These are phyloP conservation scores for Odonthalia washingtoniensis DNA, from an alignment of 31 red algal genomes.

Conservation along the genomic window DNA sequence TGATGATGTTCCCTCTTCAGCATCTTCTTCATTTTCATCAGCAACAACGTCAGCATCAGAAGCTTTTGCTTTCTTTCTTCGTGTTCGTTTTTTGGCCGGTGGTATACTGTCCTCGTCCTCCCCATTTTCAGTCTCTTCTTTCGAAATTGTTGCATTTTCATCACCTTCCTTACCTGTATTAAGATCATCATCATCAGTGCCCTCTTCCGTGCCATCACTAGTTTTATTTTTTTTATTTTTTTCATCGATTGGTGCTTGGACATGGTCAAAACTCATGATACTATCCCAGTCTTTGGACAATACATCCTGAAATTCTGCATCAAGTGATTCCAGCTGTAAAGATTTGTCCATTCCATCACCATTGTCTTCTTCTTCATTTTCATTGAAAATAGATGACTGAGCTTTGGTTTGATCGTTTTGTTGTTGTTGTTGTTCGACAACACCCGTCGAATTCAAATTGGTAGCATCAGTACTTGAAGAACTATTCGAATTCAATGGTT, in stretches of 20 bases:
- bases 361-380: too few species aligned
- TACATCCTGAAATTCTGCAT: constrained; percentile 46
- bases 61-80: constrained; percentile 16
- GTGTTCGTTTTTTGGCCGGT: constrained; percentile 42
- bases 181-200: neutral
- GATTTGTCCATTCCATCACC: too few species aligned
- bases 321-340: constrained; percentile 15
- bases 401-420: too few species aligned
- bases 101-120: constrained; percentile 3
- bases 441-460: too few species aligned
- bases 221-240: neutral
- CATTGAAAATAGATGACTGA: too few species aligned
- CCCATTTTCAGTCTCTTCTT: constrained; percentile 13
- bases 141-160: neutral
- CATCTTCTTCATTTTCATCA: constrained; percentile 5
- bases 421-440: too few species aligned
- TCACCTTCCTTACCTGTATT: neutral
- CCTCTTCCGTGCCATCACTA: neutral
- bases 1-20: constrained; percentile 19
- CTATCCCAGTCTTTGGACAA: constrained; percentile 63
- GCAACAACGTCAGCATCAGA: neutral
- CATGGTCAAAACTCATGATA: constrained; percentile 44
- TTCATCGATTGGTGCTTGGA: neutral
- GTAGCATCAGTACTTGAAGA: too few species aligned
- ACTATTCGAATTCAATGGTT: too few species aligned